Evolutionary conservation across 106 monocot genomes (phyloP), one percentile per base, ranked within the genome.

Genomic region (Ottelia alismoides): DNA sequence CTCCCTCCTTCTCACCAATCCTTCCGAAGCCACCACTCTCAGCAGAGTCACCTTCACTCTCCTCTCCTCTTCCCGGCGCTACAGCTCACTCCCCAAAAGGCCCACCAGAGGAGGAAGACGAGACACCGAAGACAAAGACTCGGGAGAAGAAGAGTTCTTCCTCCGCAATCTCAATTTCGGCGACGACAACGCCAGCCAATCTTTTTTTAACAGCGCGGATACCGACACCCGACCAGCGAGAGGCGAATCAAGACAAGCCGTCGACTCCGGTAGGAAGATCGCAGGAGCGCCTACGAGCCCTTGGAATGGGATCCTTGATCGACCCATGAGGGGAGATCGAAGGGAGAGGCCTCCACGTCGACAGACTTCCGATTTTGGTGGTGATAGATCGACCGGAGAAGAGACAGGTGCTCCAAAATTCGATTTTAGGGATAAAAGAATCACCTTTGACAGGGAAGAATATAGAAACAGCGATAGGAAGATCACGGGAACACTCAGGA

Each of bases 131-230:
- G 56, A 56, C 11, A 78, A 78, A 0, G 78, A 74, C n/a, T 21
- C 22, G n/a, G n/a, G n/a, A n/a, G n/a, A n/a, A n/a, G n/a, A n/a
- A n/a, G n/a, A n/a, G n/a, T n/a, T n/a, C 54, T 85, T 81, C 65
- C 71, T 79, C 49, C 66, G 66, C 12, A 71, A 60, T 49, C 76
- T 82, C 67, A 55, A 81, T 45, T 81, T 81, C 40, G 75, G 76
- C 10, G 70, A 68, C 44, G 73, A 20, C 5, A 59, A 27, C 28
- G 60, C n/a, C n/a, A n/a, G n/a, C n/a, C n/a, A n/a, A n/a, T n/a
- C n/a, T n/a, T n/a, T n/a, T n/a, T n/a, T n/a, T n/a, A n/a, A n/a
- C n/a, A n/a, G n/a, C n/a, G n/a, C n/a, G n/a, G n/a, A n/a, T n/a
- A n/a, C n/a, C n/a, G n/a, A n/a, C n/a, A n/a, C n/a, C n/a, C n/a